phyloP scores from a whole-genome alignment of 202 grass and related monocot genomes.

The Cymbopogon flexuosus region DNA sequence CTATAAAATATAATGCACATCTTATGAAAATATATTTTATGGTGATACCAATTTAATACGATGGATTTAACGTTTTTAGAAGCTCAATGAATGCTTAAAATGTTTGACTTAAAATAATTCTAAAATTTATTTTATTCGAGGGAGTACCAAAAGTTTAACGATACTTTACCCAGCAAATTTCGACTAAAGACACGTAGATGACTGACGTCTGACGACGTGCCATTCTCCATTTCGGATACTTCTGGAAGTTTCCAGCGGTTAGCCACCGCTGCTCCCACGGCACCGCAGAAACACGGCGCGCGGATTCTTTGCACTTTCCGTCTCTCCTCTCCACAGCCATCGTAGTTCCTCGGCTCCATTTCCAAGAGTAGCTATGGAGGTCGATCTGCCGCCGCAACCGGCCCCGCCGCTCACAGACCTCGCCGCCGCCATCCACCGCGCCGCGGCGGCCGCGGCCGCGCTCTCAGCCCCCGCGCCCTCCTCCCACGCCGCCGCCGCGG shows the following conservation, averaged over 20 bases:
- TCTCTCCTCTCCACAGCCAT: not conserved
- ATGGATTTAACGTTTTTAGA: no score
- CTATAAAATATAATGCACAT: no score
- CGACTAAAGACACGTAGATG: no score
- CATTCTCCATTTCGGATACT: not conserved
- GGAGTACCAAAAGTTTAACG: not conserved
- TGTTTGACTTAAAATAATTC: no score
- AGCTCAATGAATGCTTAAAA: no score
- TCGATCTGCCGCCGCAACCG: constrained; percentile 27
- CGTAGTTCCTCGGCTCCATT: not conserved
- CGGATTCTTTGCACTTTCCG: not conserved
- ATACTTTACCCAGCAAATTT: not conserved
- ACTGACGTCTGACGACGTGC: no score
- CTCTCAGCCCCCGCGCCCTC: constrained; percentile 35
- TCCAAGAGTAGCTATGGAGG: constrained; percentile 19
- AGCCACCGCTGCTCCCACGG: not conserved
- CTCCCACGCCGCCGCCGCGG: constrained; percentile 32
- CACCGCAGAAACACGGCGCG: not conserved
- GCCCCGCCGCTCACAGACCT: constrained; percentile 11
- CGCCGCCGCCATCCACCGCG: constrained; percentile 26
- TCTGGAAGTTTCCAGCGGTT: constrained; percentile 32
- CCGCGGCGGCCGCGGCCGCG: constrained; percentile 23
- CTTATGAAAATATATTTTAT: no score
- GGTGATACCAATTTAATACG: no score
- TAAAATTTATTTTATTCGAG: no score